Evolutionary conservation across 805 yeast species (phyloP).

Genomic region (Ogataea siamensis): DNA sequence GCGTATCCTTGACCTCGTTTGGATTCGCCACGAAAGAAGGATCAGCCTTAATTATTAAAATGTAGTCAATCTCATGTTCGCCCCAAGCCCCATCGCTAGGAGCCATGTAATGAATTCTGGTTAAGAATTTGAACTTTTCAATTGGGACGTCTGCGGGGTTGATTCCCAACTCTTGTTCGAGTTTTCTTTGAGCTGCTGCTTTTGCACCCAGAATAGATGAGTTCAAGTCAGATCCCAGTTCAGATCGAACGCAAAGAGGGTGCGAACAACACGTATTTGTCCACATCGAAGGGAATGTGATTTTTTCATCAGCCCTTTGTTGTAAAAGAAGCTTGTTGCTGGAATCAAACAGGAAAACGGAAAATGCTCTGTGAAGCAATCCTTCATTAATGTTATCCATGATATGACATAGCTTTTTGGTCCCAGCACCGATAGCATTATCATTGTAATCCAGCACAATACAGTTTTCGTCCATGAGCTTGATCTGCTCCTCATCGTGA

Average conservation of each 20-base stretch:
- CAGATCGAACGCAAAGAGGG: constrained; percentile 81
- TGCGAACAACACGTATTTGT: constrained; percentile 99
- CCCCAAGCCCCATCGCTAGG: constrained; percentile 85
- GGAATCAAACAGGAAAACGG: constrained; percentile 86
- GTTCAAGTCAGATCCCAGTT: constrained; percentile 63
- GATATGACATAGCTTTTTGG: constrained; percentile 85
- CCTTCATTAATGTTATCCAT: constrained; percentile 87
- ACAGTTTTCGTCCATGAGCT: constrained; percentile 94
- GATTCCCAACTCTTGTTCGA: constrained; percentile 92
- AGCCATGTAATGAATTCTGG: constrained; percentile 93
- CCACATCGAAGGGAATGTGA: constrained; percentile 97
- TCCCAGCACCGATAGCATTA: constrained; percentile 85
- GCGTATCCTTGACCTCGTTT: constrained; percentile 82
- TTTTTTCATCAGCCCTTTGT: constrained; percentile 94
- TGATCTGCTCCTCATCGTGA: constrained; percentile 91
- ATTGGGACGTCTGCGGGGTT: constrained; percentile 51
- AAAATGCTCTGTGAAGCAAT: constrained; percentile 90
- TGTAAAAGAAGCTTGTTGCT: constrained; percentile 78
- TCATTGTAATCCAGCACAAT: constrained; percentile 90
- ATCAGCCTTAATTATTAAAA: constrained; percentile 66
- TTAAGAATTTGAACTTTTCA: constrained; percentile 74
- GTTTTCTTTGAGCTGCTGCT: constrained; percentile 86
- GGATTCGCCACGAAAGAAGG: constrained; percentile 52
- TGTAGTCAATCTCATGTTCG: constrained; percentile 96
- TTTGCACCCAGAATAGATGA: constrained; percentile 75